These are phyloP conservation scores for Trichoderma cornu-damae DNA, from an alignment of 2,329 filamentous ascomycete genomes.

Conservation along the genomic window DNA sequence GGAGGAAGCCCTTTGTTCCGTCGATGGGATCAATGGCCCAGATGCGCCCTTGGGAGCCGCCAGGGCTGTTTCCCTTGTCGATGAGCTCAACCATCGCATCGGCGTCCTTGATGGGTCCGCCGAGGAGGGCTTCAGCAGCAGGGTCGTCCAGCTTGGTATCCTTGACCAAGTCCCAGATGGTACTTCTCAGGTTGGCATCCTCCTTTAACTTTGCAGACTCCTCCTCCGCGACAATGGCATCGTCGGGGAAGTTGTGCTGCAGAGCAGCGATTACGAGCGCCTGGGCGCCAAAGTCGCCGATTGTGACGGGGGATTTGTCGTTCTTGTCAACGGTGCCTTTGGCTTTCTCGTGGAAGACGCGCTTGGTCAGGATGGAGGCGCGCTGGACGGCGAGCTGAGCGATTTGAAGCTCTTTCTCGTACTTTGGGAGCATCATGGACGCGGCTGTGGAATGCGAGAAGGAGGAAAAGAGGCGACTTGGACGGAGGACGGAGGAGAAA, in stretches of 20 bases:
- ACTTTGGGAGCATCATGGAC: conserved; percentile 37
- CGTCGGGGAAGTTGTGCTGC: conserved; percentile 79
- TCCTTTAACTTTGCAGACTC: conserved; percentile 75
- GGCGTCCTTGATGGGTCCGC: conserved; percentile 63
- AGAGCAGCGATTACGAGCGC: conserved; percentile 91
- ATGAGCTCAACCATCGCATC: conserved; percentile 64
- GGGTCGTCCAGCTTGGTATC: conserved; percentile 59
- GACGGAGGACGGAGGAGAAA: conserved; percentile 21
- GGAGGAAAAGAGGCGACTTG: conserved; percentile 23
- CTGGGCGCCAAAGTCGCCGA: conserved; percentile 96
- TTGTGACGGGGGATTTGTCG: conserved; percentile 94
- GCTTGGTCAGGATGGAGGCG: conserved; percentile 52
- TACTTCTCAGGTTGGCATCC: conserved; percentile 58
- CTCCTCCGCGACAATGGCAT: conserved; percentile 92
- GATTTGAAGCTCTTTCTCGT: conserved; percentile 72
- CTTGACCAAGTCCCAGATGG: conserved; percentile 79
- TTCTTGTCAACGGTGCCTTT: conserved; percentile 89
- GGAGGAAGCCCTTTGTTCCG: conserved; percentile 93
- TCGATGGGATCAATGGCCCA: conserved; percentile 98
- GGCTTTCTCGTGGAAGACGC: conserved; percentile 68
- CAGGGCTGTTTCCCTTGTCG: conserved; percentile 63
- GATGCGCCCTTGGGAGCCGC: conserved; percentile 70
- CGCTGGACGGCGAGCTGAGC: conserved; percentile 87
- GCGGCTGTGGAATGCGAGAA: conserved; percentile 24
- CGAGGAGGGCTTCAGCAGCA: conserved; percentile 55